These are phyloP conservation scores for Coniella lustricola DNA, from an alignment of 2,329 filamentous ascomycete species.

Conservation along the genomic window DNA sequence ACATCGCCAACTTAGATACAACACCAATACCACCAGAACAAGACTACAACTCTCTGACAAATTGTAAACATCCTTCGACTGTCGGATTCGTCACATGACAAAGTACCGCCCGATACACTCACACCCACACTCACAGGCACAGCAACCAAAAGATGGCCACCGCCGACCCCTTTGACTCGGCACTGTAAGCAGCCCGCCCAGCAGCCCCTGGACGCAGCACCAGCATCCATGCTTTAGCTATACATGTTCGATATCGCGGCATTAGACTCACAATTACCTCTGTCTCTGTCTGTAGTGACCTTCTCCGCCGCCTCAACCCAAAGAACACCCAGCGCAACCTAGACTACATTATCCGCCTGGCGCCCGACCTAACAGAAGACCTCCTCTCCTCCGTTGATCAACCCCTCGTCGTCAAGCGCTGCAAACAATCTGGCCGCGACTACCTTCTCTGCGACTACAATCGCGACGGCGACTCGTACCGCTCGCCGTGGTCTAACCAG, in stretches of 20 bases:
- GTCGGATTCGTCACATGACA: not conserved
- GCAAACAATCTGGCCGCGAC: slow-evolving; percentile 82
- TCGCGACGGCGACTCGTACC: slow-evolving; percentile 95
- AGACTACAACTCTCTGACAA: not conserved
- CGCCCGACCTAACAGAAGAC: slow-evolving; percentile 91
- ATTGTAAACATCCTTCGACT: not conserved
- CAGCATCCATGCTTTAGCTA: too few relatives aligned
- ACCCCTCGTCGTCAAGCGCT: slow-evolving; percentile 78
- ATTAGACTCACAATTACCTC: slow-evolving; percentile 2
- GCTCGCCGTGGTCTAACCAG: slow-evolving; percentile 98
- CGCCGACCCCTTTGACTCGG: slow-evolving; percentile 66
- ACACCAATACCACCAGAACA: not conserved
- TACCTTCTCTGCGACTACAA: slow-evolving; percentile 99
- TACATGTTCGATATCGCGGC: not conserved
- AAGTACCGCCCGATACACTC: not conserved
- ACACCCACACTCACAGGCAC: too few relatives aligned
- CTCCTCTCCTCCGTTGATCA: slow-evolving; percentile 97
- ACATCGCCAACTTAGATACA: slow-evolving; percentile 1
- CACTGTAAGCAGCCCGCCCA: too few relatives aligned
- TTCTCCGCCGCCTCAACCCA: slow-evolving; percentile 94
- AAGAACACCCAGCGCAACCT: slow-evolving; percentile 87
- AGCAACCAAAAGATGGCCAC: slow-evolving; percentile 42
- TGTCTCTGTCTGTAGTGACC: slow-evolving; percentile 60
- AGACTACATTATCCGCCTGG: slow-evolving; percentile 77
- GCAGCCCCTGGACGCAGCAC: slow-evolving; percentile 9